Percentiles rank a stretch among this genome's conserved stretches.
phyloP scores from a whole-genome alignment of 768 basidiomycete species.

The Coprinellus micaceus region DNA sequence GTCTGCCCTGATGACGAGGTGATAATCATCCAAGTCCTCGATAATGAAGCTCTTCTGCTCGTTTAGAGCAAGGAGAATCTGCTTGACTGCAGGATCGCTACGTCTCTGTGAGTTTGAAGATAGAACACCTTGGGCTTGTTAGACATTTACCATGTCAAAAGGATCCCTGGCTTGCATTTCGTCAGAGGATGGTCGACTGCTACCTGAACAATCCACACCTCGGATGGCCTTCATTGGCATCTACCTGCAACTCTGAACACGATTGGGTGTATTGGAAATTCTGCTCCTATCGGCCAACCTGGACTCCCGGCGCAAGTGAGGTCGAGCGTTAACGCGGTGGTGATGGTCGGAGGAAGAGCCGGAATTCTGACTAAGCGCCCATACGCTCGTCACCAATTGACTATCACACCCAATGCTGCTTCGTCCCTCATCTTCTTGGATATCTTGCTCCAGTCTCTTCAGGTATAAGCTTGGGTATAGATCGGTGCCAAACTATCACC shows the following conservation, averaged over 20 bases:
- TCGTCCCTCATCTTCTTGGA: not conserved
- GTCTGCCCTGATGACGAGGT: slow-evolving; percentile 80
- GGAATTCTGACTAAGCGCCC: slow-evolving; percentile 2
- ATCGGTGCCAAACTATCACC: too few relatives aligned
- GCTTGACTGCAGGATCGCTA: slow-evolving; percentile 88
- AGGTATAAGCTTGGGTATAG: too few relatives aligned
- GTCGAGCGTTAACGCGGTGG: too few relatives aligned
- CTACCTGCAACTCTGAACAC: too few relatives aligned
- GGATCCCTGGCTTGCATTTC: slow-evolving; percentile 41
- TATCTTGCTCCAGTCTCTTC: not conserved
- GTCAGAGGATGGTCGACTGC: not conserved
- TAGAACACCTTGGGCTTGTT: not conserved
- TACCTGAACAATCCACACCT: slow-evolving; percentile 35
- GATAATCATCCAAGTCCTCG: slow-evolving; percentile 81
- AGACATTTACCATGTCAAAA: slow-evolving; percentile 59
- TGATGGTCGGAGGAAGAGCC: slow-evolving; percentile 2
- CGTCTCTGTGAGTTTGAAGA: not conserved
- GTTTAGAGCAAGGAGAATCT: slow-evolving; percentile 79
- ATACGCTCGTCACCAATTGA: not conserved
- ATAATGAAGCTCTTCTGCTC: slow-evolving; percentile 79
- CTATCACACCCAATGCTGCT: not conserved
- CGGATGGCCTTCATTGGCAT: slow-evolving; percentile 67
- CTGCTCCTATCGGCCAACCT: too few relatives aligned
- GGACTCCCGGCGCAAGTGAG: too few relatives aligned
- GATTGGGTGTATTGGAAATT: too few relatives aligned